Percentiles rank a stretch among this genome's conserved stretches.
phyloP scores from a whole-genome alignment of 495 filamentous ascomycete genomes.

The Paragyromitra xinjiangensis region DNA sequence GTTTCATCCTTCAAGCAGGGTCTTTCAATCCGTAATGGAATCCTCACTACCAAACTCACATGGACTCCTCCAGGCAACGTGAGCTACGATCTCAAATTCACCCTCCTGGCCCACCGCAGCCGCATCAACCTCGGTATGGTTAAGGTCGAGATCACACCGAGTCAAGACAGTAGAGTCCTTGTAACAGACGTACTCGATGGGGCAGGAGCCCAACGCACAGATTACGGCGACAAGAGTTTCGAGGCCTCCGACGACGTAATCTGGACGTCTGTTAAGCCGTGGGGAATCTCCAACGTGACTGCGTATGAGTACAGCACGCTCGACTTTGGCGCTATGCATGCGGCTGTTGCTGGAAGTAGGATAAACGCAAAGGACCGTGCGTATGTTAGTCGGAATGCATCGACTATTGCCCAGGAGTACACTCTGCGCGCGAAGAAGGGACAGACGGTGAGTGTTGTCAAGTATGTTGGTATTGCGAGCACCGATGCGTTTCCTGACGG shows the following conservation, averaged over 20 bases:
- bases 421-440: slow-evolving; percentile 59
- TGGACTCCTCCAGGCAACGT: slow-evolving; percentile 67
- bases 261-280: slow-evolving; percentile 65
- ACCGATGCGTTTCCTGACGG: slow-evolving; percentile 63
- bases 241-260: slow-evolving; percentile 59
- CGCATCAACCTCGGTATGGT: slow-evolving; percentile 63
- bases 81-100: slow-evolving; percentile 56
- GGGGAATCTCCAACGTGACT: slow-evolving; percentile 62
- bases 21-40: slow-evolving; percentile 70
- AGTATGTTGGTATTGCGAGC: slow-evolving; percentile 67
- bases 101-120: slow-evolving; percentile 61
- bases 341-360: slow-evolving; percentile 54
- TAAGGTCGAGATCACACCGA: slow-evolving; percentile 62
- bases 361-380: slow-evolving; percentile 53
- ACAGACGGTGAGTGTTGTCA: slow-evolving; percentile 61
- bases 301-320: slow-evolving; percentile 65
- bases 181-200: slow-evolving; percentile 68
- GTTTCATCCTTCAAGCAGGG: slow-evolving; percentile 71
- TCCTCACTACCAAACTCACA: slow-evolving; percentile 70
- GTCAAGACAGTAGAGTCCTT: slow-evolving; percentile 60
- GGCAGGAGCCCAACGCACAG: slow-evolving; percentile 63
- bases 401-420: slow-evolving; percentile 65
- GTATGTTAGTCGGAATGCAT: slow-evolving; percentile 61
- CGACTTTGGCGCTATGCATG: slow-evolving; percentile 44
- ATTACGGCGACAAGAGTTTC: slow-evolving; percentile 61